phyloP scores from a whole-genome alignment of 2,329 filamentous ascomycete genomes.

The Penicillium aurantiogriseum region DNA sequence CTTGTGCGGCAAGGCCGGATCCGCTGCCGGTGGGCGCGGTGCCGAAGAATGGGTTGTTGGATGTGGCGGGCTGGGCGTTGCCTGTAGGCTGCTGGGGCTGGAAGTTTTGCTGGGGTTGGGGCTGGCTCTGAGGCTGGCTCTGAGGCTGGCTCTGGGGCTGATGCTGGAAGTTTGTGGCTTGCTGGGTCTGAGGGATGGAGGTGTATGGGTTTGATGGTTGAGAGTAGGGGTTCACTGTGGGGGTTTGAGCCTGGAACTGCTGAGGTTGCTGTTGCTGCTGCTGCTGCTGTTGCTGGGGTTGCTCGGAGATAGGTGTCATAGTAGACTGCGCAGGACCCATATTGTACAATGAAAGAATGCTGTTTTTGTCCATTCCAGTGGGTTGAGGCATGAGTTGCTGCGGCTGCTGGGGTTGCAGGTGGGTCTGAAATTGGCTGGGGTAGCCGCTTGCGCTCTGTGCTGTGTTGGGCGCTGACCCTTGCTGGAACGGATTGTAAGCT shows the following conservation, averaged over 20 bases:
- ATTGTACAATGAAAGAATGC: slow-evolving; percentile 49
- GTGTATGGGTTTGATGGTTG: slow-evolving; percentile 20
- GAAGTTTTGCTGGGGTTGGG: slow-evolving; percentile 22
- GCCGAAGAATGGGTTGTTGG: slow-evolving; percentile 30
- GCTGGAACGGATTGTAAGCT: slow-evolving; percentile 37
- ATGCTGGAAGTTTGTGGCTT: slow-evolving; percentile 18
- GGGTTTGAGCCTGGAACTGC: neutral
- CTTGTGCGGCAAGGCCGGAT: slow-evolving; percentile 26
- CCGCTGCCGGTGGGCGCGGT: slow-evolving; percentile 7
- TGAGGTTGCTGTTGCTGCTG: slow-evolving; percentile 17
- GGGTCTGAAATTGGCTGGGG: slow-evolving; percentile 27
- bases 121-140: neutral
- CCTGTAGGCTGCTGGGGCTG: neutral
- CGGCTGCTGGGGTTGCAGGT: slow-evolving; percentile 19
- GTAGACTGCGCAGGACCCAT: slow-evolving; percentile 36
- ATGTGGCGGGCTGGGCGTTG: slow-evolving; percentile 7
- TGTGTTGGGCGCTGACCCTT: slow-evolving; percentile 27
- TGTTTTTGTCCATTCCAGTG: slow-evolving; percentile 47
- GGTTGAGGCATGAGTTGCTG: slow-evolving; percentile 41
- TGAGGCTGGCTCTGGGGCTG: slow-evolving; percentile 11
- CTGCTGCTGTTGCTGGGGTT: neutral
- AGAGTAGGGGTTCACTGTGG: slow-evolving; percentile 22
- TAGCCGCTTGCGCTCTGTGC: slow-evolving; percentile 26
- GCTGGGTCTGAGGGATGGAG: slow-evolving; percentile 26
- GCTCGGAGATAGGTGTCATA: slow-evolving; percentile 34